phyloP scores from a whole-genome alignment of 1,139 yeast genomes.

The Saccharomyces hybrid region DNA sequence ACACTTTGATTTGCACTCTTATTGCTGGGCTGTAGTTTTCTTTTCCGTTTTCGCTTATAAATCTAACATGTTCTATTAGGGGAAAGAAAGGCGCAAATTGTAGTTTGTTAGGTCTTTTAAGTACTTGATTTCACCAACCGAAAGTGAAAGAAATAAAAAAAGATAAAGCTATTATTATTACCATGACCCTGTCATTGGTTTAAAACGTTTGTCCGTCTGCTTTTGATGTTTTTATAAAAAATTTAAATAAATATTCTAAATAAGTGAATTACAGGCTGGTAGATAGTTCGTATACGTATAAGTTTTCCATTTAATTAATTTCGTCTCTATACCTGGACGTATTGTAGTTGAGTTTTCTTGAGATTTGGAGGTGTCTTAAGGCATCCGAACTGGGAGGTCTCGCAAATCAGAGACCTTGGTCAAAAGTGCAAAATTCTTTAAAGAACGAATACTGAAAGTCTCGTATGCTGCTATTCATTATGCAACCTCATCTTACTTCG shows the following conservation, averaged over 20 bases:
- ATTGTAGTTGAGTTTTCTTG: background rate
- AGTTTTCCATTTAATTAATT: background rate
- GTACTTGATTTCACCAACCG: background rate
- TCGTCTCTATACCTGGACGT: background rate
- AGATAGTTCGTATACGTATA: background rate
- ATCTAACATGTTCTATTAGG: background rate
- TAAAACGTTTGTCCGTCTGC: background rate
- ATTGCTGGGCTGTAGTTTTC: background rate
- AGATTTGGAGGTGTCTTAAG: too few species aligned
- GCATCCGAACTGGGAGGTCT: background rate
- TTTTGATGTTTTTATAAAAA: background rate
- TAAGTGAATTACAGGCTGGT: background rate
- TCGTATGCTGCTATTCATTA: background rate
- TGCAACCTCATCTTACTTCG: background rate
- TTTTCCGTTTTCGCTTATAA: background rate
- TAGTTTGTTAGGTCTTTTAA: background rate
- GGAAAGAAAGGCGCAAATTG: background rate
- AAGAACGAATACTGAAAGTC: background rate
- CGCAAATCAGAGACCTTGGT: background rate
- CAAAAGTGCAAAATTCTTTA: too few species aligned
- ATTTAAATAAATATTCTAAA: background rate
- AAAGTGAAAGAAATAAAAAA: background rate
- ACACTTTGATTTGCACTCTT: background rate
- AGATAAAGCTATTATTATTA: background rate
- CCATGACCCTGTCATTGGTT: background rate